Percentiles rank a stretch among this genome's conserved stretches.
phyloP scores from a whole-genome alignment of 2,329 filamentous ascomycete genomes.

The Tolypocladium ophioglossoides region DNA sequence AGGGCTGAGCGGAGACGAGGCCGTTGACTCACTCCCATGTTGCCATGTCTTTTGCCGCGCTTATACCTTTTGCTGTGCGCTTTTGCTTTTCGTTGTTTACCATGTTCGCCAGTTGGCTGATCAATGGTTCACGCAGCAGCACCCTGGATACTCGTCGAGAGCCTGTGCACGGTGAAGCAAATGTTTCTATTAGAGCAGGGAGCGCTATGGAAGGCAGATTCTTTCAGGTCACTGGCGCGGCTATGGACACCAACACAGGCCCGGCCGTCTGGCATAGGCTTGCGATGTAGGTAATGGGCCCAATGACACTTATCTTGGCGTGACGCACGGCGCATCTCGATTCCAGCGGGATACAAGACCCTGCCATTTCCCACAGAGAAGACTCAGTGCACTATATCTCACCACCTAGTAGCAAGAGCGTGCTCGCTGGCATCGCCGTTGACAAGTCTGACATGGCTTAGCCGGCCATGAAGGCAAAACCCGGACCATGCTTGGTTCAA shows the following conservation, averaged over 20 bases:
- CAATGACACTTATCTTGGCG: background rate
- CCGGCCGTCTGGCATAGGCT: background rate
- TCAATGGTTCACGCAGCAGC: too few species aligned
- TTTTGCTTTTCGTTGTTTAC: background rate
- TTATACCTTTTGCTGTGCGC: background rate
- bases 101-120: background rate
- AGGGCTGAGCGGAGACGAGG: conserved; percentile 2
- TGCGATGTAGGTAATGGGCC: background rate
- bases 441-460: background rate
- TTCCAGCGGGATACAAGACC: background rate
- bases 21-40: background rate
- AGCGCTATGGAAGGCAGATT: background rate
- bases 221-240: background rate
- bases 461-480: background rate
- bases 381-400: background rate
- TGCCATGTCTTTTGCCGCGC: background rate
- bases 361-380: background rate
- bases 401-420: background rate
- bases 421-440: background rate
- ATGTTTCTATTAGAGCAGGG: background rate
- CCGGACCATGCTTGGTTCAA: background rate
- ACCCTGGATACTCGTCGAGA: background rate
- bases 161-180: background rate
- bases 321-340: background rate
- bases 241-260: background rate